Evolutionary conservation across 805 yeast genomes (phyloP).

Genomic region (Clavispora fructus): DNA sequence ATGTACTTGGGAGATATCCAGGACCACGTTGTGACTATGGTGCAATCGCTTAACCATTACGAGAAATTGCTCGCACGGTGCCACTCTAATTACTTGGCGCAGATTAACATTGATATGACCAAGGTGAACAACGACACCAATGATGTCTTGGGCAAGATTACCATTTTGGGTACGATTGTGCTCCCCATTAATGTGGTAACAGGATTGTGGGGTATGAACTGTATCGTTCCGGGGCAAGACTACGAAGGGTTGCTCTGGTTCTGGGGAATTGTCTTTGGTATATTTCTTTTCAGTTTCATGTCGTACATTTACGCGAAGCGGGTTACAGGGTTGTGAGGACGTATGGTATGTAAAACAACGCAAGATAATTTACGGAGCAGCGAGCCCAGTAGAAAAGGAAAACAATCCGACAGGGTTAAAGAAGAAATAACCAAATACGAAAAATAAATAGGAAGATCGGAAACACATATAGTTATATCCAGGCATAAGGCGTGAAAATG

Average conservation of each 20-base stretch:
- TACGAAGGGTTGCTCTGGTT: conserved; percentile 38
- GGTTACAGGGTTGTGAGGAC: conserved; percentile 31
- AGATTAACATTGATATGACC: conserved; percentile 96
- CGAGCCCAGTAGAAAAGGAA: too few relatives aligned
- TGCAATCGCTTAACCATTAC: conserved; percentile 87
- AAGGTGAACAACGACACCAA: conserved; percentile 95
- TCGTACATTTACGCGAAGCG: conserved; percentile 38
- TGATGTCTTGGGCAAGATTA: conserved; percentile 89
- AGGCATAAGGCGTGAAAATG: too few relatives aligned
- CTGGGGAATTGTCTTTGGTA: conserved; percentile 30
- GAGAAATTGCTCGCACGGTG: conserved; percentile 90
- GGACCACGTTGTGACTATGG: conserved; percentile 97
- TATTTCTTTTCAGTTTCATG: conserved; percentile 28
- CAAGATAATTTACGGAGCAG: not conserved
- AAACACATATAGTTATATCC: too few relatives aligned
- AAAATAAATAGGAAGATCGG: too few relatives aligned
- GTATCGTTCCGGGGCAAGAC: conserved; percentile 88
- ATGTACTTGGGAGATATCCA: conserved; percentile 96
- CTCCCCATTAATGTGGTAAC: conserved; percentile 93
- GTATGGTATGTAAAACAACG: not conserved
- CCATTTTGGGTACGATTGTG: conserved; percentile 91
- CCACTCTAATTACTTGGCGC: conserved; percentile 96
- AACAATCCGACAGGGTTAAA: too few relatives aligned
- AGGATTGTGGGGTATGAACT: conserved; percentile 99
- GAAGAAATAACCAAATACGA: too few relatives aligned